These are phyloP conservation scores for Phytophthora vignae DNA, from an alignment of 352 stramenopile species.

Conservation along the genomic window DNA sequence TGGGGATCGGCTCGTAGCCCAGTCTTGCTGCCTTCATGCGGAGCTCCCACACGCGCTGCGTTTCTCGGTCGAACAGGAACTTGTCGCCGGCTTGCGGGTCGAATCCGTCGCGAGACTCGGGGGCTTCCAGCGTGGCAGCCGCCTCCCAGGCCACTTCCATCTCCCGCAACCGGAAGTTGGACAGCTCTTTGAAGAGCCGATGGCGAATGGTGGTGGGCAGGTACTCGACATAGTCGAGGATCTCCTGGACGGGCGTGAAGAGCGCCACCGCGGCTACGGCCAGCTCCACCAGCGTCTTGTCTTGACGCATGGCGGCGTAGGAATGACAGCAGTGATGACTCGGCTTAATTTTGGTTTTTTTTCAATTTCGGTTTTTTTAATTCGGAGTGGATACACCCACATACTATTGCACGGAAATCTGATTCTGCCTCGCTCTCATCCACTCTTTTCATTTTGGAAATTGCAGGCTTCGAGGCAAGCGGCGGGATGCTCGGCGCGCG, in stretches of 20 bases:
- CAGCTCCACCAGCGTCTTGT: conserved; percentile 44
- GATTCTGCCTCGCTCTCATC: no score
- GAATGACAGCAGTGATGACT: conserved; percentile 1
- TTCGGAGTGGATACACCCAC: no score
- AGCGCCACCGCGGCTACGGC: conserved; percentile 39
- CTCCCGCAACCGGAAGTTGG: conserved; percentile 50
- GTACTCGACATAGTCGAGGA: conserved; percentile 54
- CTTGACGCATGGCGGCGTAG: conserved; percentile 5
- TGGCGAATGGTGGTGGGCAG: conserved; percentile 49
- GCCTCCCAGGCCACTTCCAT: conserved; percentile 56
- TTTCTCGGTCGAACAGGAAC: conserved; percentile 54
- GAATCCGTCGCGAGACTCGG: conserved; percentile 28
- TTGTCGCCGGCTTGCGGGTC: conserved; percentile 32
- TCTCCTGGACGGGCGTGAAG: conserved; percentile 41
- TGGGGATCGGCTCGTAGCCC: conserved; percentile 13
- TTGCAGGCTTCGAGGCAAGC: no score
- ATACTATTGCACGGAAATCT: no score
- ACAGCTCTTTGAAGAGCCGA: conserved; percentile 53
- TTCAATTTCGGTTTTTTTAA: no score
- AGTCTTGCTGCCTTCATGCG: conserved; percentile 30
- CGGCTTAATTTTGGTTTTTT: conserved; percentile 19
- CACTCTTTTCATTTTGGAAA: no score
- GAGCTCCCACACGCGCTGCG: conserved; percentile 38
- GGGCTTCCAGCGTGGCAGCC: conserved; percentile 12
- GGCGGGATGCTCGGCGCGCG: no score